Evolutionary conservation across 192 early-diverging fungal genomes (phyloP).

Genomic region (Coemansia sp.): DNA sequence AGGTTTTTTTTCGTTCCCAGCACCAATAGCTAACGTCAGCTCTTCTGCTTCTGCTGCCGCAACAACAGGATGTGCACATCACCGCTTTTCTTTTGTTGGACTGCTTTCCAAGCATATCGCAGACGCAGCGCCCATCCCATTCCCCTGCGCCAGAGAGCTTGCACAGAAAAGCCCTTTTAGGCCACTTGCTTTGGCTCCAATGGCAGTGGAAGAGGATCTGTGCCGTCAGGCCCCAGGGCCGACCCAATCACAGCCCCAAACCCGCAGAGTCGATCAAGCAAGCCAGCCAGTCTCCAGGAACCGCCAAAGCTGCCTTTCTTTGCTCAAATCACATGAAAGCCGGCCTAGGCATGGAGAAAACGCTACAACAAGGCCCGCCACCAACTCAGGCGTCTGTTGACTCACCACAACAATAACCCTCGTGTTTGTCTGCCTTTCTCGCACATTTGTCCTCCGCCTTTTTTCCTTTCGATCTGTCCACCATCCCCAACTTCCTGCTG

Average conservation of each 20-base stretch:
- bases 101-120: too few species aligned
- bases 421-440: neutral
- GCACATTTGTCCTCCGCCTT: neutral
- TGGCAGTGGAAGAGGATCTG: too few species aligned
- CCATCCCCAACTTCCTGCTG: neutral
- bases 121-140: too few species aligned
- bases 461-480: neutral
- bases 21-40: neutral
- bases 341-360: neutral
- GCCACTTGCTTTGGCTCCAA: too few species aligned
- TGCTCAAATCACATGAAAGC: conserved; percentile 1
- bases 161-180: too few species aligned
- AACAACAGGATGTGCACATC: neutral
- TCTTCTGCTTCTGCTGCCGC: neutral
- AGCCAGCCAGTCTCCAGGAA: neutral
- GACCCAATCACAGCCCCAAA: too few species aligned
- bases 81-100: neutral
- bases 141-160: too few species aligned
- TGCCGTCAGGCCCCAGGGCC: too few species aligned
- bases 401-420: neutral
- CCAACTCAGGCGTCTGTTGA: neutral
- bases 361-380: neutral
- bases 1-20: conserved; percentile 2
- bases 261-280: too few species aligned
- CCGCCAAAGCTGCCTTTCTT: neutral